These are phyloP conservation scores for Scortechinia acanthostroma DNA, from an alignment of 2,329 filamentous ascomycete species.

Conservation along the genomic window DNA sequence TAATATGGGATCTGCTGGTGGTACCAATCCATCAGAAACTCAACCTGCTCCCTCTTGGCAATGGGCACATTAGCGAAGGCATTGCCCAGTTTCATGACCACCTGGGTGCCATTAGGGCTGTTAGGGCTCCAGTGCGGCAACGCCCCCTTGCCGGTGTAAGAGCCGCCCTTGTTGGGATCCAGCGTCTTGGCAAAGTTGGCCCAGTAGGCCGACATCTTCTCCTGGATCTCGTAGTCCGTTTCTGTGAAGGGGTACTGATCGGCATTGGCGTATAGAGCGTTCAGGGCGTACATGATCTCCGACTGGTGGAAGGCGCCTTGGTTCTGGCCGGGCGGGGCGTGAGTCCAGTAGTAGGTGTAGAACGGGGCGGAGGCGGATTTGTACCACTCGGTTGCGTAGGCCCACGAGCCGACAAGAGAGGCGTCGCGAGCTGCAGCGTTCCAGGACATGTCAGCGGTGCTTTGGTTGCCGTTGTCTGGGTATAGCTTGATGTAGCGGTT, in stretches of 20 bases:
- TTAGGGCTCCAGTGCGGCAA: constrained; percentile 1
- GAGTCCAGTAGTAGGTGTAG: constrained; percentile 25
- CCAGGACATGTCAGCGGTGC: constrained; percentile 11
- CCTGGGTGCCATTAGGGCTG: not conserved
- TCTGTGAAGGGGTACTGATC: constrained; percentile 13
- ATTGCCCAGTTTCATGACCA: constrained; percentile 1
- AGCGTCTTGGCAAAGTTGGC: constrained; percentile 20
- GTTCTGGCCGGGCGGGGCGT: constrained; percentile 21
- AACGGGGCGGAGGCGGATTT: constrained; percentile 13
- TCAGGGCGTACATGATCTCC: constrained; percentile 26
- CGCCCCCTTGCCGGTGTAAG: not conserved
- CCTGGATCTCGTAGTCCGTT: constrained; percentile 16
- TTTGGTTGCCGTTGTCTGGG: constrained; percentile 11
- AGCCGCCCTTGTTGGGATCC: not conserved
- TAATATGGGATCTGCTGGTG: not conserved
- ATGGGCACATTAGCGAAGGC: not conserved
- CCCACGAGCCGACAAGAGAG: constrained; percentile 14
- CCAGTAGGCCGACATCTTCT: constrained; percentile 20
- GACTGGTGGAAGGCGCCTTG: constrained; percentile 24
- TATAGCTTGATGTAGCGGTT: constrained; percentile 16
- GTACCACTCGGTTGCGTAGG: constrained; percentile 16
- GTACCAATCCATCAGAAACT: not conserved
- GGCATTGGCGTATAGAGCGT: constrained; percentile 21
- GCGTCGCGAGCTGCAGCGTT: constrained; percentile 15
- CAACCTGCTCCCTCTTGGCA: not conserved